A percentile compares a stretch with the other conserved stretches of the same genome.
Conservation (phyloP, 2,329 filamentous ascomycete genomes). For the Cladosporium sp. region DNA sequence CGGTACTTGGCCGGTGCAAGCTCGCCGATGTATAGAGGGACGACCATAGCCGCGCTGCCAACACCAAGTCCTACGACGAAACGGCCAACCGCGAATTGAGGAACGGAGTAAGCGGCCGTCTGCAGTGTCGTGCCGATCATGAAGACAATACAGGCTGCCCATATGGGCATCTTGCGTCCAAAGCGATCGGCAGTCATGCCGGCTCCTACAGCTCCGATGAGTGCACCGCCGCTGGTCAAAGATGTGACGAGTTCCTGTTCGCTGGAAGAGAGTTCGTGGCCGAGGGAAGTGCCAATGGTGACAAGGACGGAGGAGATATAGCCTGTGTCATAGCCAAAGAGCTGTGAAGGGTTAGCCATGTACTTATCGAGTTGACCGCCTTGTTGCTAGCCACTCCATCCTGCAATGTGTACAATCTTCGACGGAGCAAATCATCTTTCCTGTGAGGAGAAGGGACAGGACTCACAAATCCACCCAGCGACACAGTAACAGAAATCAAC, state of each 20-base stretch:
- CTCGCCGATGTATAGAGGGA: slow-evolving; percentile 47
- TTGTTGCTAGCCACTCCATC: background rate
- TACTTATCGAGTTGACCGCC: background rate
- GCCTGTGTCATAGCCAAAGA: slow-evolving; percentile 44
- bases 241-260: slow-evolving; percentile 52
- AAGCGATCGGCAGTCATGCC: slow-evolving; percentile 34
- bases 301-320: slow-evolving; percentile 45
- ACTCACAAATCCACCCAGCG: slow-evolving; percentile 30
- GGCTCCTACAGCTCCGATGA: slow-evolving; percentile 39
- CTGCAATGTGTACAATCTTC: background rate
- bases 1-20: too few relatives aligned
- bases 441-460: too few relatives aligned
- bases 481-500: slow-evolving; percentile 36
- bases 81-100: slow-evolving; percentile 43
- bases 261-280: slow-evolving; percentile 35
- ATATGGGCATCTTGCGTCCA: slow-evolving; percentile 40
- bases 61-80: slow-evolving; percentile 49
- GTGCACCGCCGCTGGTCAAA: slow-evolving; percentile 46
- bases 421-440: too few relatives aligned
- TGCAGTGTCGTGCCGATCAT: slow-evolving; percentile 33
- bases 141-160: slow-evolving; percentile 39
- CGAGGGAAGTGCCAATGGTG: slow-evolving; percentile 38
- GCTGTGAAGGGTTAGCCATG: background rate
- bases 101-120: slow-evolving; percentile 28
- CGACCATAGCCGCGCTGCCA: slow-evolving; percentile 44